These are phyloP conservation scores for Zoysia japonica DNA, from an alignment of 176 grass and related monocot genomes.

Conservation along the genomic window DNA sequence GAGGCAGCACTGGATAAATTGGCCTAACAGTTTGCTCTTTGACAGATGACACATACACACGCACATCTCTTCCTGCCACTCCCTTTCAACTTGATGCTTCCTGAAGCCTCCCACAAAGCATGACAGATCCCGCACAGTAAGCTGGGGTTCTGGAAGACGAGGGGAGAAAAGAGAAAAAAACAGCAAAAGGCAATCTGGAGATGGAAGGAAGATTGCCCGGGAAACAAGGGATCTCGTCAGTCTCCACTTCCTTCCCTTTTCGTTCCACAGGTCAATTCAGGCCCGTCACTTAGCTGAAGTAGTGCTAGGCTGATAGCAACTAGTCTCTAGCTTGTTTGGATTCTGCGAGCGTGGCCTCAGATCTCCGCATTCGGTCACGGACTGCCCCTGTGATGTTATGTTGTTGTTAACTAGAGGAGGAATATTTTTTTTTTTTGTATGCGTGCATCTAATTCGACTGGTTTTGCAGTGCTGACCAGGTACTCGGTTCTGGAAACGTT, in stretches of 20 bases:
- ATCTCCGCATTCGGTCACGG: conserved; percentile 35
- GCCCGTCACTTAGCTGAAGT: conserved; percentile 48
- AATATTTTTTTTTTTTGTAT: conserved; percentile 21
- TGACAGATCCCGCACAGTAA: conserved; percentile 38
- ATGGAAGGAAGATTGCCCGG: conserved; percentile 56
- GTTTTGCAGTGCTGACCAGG: conserved; percentile 56
- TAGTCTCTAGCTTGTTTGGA: conserved; percentile 30
- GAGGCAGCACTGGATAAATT: conserved; percentile 52
- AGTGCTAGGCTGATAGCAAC: conserved; percentile 46
- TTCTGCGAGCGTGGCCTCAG: conserved; percentile 41
- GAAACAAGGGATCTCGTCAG: conserved; percentile 49
- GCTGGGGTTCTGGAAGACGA: conserved; percentile 49
- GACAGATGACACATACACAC: conserved; percentile 51
- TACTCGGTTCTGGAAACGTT: conserved; percentile 44
- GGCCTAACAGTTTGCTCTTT: conserved; percentile 42
- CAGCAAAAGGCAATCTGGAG: conserved; percentile 19
- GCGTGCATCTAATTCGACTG: conserved; percentile 27
- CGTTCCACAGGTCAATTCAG: conserved; percentile 55
- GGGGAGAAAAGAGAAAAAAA: conserved; percentile 4
- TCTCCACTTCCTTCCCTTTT: conserved; percentile 28
- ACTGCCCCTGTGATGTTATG: conserved; percentile 39
- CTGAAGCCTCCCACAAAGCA: conserved; percentile 45
- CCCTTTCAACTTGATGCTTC: conserved; percentile 58
- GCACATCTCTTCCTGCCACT: conserved; percentile 31
- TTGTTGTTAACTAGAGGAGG: conserved; percentile 10